Percentiles rank a stretch among this genome's conserved stretches.
These are phyloP conservation scores for Kregervanrija pseudodelftensis DNA, from an alignment of 805 yeast genomes.

Conservation along the genomic window DNA sequence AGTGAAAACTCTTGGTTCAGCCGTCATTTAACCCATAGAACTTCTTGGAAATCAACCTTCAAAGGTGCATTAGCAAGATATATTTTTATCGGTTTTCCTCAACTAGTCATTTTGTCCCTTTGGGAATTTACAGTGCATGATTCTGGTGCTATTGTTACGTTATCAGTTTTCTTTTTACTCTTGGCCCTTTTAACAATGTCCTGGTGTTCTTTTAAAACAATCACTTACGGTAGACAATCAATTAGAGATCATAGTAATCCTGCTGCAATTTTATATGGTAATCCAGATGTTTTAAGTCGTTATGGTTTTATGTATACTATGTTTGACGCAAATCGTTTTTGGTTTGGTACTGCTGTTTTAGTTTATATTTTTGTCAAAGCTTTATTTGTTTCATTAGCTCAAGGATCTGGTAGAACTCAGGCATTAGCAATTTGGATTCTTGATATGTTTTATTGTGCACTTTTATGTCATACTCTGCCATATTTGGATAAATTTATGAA, in stretches of 20 bases:
- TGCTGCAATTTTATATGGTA: slow-evolving; percentile 82
- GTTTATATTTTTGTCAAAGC: slow-evolving; percentile 59
- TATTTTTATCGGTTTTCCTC: slow-evolving; percentile 79
- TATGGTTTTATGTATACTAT: slow-evolving; percentile 88
- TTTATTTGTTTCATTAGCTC: slow-evolving; percentile 71
- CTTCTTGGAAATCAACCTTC: slow-evolving; percentile 50
- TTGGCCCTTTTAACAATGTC: slow-evolving; percentile 52
- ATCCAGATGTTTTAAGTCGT: slow-evolving; percentile 60
- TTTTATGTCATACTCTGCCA: slow-evolving; percentile 60
- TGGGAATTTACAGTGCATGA: slow-evolving; percentile 83
- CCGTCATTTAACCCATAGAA: slow-evolving; percentile 31
- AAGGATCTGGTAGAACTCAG: slow-evolving; percentile 75
- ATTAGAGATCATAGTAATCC: slow-evolving; percentile 61
- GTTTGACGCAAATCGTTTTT: slow-evolving; percentile 74
- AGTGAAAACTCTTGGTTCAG: slow-evolving; percentile 12
- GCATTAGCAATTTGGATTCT: slow-evolving; percentile 68
- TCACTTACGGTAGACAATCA: slow-evolving; percentile 56
- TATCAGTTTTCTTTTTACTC: slow-evolving; percentile 66
- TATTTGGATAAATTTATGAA: slow-evolving; percentile 81
- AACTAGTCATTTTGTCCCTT: slow-evolving; percentile 66
- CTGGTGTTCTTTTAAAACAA: slow-evolving; percentile 62
- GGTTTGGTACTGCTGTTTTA: slow-evolving; percentile 70
- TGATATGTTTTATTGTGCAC: slow-evolving; percentile 63
- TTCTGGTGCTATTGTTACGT: slow-evolving; percentile 81
- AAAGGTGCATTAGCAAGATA: slow-evolving; percentile 79